These are phyloP conservation scores for Turritis glabra DNA, from an alignment of 345 rosid genomes.

Conservation along the genomic window DNA sequence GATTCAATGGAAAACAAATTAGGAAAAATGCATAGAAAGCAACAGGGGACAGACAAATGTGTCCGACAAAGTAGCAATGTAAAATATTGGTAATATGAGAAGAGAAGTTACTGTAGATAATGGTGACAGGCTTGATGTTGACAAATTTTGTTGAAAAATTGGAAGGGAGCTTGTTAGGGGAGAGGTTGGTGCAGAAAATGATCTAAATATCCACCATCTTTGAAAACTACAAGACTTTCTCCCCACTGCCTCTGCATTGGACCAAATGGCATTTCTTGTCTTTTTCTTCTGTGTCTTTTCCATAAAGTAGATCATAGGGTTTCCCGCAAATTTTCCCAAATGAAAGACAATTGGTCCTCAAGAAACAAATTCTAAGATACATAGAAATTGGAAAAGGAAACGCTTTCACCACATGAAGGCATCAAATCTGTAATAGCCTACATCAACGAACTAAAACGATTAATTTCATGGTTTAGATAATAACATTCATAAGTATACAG, in stretches of 20 bases:
- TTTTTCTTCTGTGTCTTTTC: conserved; percentile 29
- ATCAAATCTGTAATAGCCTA: neutral
- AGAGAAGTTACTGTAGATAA: conserved; percentile 27
- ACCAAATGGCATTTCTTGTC: conserved; percentile 31
- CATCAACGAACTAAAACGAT: conserved; percentile 2
- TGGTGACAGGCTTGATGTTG: conserved; percentile 33
- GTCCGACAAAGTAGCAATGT: neutral
- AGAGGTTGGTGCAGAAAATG: conserved; percentile 40
- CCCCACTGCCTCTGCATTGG: conserved; percentile 28
- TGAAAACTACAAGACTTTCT: conserved; percentile 39
- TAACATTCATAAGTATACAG: neutral
- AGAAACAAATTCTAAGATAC: neutral
- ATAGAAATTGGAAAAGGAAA: neutral
- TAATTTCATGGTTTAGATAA: neutral
- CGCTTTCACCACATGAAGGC: conserved; percentile 1
- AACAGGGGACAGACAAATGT: neutral
- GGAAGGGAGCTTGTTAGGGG: conserved; percentile 38
- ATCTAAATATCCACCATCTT: conserved; percentile 42
- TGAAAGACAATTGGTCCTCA: neutral
- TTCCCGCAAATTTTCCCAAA: conserved; percentile 8
- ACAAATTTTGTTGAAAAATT: conserved; percentile 29
- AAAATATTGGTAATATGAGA: conserved; percentile 17
- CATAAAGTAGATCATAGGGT: conserved; percentile 17
- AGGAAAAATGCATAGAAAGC: neutral
- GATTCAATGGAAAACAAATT: neutral